Base-by-base conservation (phyloP, 768 basidiomycete genomes). In the Psilocybe tampanensis region DNA sequence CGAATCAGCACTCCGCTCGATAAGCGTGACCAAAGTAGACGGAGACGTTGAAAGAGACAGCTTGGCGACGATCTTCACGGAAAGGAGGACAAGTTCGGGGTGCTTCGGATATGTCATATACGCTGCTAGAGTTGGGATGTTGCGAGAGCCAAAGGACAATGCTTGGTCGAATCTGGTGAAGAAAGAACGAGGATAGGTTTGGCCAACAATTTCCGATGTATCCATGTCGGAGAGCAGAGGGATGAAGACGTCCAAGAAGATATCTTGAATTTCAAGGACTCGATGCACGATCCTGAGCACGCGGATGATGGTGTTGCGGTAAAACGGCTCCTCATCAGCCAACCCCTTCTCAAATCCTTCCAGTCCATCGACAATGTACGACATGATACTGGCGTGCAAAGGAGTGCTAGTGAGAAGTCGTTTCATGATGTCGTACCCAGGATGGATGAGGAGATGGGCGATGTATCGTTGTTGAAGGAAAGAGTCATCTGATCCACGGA, bases 161-260 rank as follows among this genome's bases (percentile, higher is more conserved):
- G 86, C 86, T 65, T 92, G 85, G 64, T 94, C 90, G 60, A 94
- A 82, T 56, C 82, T 77, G 18, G 82, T 85, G 74, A 88, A 91
- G 66, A 82, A 88, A 2, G 88, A 89, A 9, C 86, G 81, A 0
- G 88, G 76, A 58, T 85, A 82, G 15, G 84, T 70, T 8, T 74
- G 78, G 24, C 85, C 85, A 22, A 85, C 72, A 44, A 87, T 67
- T 0, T 81, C 69, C 0, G 81, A 69, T 9, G 59, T 63, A 58
- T 80, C 82, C 55, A 86, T 77, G 53, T 93, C 88, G 18, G 83
- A 75, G 8, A 95, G 80, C 19, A 89, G 73, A 2, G 94, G 93
- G 2, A 96, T 74, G 47, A 96, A 82, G 21, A 95, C 86, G 53
- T 98, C 94, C 41, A 95, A 78, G 77, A 95, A 97, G 54, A 94